Base-by-base conservation (phyloP, 768 basidiomycete species). In the Amanita jacksonii region DNA sequence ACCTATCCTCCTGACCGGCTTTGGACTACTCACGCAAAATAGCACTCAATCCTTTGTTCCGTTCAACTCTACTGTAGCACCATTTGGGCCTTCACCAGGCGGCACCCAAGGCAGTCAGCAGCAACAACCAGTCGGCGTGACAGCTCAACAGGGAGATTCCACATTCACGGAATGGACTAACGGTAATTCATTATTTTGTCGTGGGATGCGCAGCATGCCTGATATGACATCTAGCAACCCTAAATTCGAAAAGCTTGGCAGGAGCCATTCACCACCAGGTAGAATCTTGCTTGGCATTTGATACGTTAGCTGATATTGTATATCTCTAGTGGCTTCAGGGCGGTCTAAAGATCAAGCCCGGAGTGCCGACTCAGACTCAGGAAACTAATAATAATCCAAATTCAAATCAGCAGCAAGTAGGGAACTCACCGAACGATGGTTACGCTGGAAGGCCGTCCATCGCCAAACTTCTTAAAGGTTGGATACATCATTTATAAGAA, bases 1-100 rank as follows among this genome's bases (percentile, higher is more conserved):
- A 52, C 81, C 81, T 3, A 54, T 70, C 8, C 51, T 66, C 3
- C 55, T 81, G 25, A 72, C 67, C 24, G 73, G 64, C 1, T 79
- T 83, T 41, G 81, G 82, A 64, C 62, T 84, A 35, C 76, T 84
- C 16, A 77, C 79, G 0, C 69, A 74, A 48, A 43, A 54, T 27
- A 79, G 76, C 58, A 56, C 71, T 0, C 62, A 68, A n/a, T 55
- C 58, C 50, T 85, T 78, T 45, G 75, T 78, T 5, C 79, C 81
- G 1, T 84, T 83, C 65, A 78, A 83, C 53, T 58, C 59, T 27
- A 66, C 72, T 45, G 47, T 62, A 47, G 57, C 71, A 13, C 61
- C 71, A n/a, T 69, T 66, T 48, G 66, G 27, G 12, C 27, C 27
- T 28, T n/a, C n/a, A n/a, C n/a, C n/a, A n/a, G 12, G 7, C 12